Base-by-base conservation (phyloP, 2,329 filamentous ascomycete genomes). In the Pseudocercospora fijiensis region DNA sequence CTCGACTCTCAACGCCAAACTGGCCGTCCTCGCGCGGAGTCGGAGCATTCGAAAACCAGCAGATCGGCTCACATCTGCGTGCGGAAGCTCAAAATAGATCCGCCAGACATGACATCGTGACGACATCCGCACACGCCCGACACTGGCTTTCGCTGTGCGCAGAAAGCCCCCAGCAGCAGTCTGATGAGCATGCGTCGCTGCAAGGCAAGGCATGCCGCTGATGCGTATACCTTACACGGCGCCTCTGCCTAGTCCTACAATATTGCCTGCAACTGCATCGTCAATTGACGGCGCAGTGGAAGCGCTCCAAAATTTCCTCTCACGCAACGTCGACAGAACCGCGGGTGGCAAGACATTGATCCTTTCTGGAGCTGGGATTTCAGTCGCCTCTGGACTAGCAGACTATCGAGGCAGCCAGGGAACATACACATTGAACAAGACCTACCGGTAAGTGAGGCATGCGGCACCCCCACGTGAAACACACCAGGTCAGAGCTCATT, bases 211-310 rank as follows among this genome's bases (percentile, higher is more conserved):
- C 53, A 73, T 72, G 70, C 70, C 69, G 57, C 85, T 92, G 63
- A 88, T 96, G 80, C 88, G 92, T 70, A 96, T 98, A 72, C 94
- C 94, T 64, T 98, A 94, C 76, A 96, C 92, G 74, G 88, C 90
- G 69, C 88, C 90, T 47, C 84, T 97, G 61, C 87, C 93, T 24
- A 81, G 88, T 26, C 90, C 93, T 2, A 85, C 83, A 58, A 88
- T 95, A 74, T 84, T 92, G 65, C 95, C 95, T 3, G 77, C 83
- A 55, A 86, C 85, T 65, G 93, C 94, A 57, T 83, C 82, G 53
- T 89, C 90, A 1, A 75, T 90, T 43, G 76, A 84, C 5, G 91
- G 90, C 26, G 93, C 93, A 60, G 83, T 96, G 66, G 84, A 87
- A 30, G 92, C 93, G 3, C 84, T 99, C 55, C 80, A 85, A 28